Evolutionary conservation across 179 eudicot species (phyloP), one percentile per base, ranked within the genome.

Genomic region (Carnegiea gigantea): DNA sequence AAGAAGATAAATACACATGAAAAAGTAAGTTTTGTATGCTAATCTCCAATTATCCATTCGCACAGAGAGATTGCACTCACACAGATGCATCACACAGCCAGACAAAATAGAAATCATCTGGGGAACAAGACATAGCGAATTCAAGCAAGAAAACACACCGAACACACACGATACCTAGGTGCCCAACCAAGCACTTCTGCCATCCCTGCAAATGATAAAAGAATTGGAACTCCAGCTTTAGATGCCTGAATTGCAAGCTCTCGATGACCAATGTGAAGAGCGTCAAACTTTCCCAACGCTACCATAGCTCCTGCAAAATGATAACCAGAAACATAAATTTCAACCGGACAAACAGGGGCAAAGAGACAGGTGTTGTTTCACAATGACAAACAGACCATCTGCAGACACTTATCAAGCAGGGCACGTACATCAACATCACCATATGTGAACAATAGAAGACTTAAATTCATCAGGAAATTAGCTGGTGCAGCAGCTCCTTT

Each of bases 241-340:
- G 98, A 89, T 70, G 98, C 98, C 87, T 92, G 96, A 79, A 93
- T 90, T 49, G 93, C 98, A 90, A 96, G 99, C 83, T 96, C 97
- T 28, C 98, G 92, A 77, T 96, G 99, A 81, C 99, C 99, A 77
- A 94, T 87, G 80, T 96, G 99, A 51, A 96, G 93, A 80, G 99
- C 99, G 84, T 96, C 99, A 85, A 96, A 96, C 92, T 96, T 96
- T 70, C 99, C 99, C 82, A 94, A 86, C 40, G 99, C 98, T 46
- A 96, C 98, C 78, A 94, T 86, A 53, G 98, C 98, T 82, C 99
- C 99, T 95, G 84, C 73, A 40, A 57, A 54, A 82, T 3, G 6
- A 21, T 30, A 26, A 18, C 26, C 48, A 78, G 33, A 20, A 17
- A 20, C 21, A 60, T 78, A 59, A 10, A 14, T 2, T 26, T 43